Conservation (phyloP, 139 green algal genomes). For the Chlamydomonas eustigma region DNA sequence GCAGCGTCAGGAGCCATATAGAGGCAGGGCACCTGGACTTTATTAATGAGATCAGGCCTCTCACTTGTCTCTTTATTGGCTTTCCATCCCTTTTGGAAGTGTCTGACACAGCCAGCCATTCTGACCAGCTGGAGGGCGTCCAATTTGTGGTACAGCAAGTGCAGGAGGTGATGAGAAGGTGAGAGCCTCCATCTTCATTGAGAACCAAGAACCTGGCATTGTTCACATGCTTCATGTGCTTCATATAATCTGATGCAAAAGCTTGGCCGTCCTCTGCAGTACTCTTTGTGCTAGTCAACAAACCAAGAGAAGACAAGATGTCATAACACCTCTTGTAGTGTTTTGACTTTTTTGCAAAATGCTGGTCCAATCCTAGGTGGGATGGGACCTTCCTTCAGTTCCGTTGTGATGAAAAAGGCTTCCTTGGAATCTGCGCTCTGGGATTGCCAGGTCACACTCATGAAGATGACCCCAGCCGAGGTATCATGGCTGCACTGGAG, state of each 20-base stretch:
- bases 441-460: constrained; percentile 72
- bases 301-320: too few relatives aligned
- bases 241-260: too few relatives aligned
- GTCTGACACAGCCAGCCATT: constrained; percentile 8
- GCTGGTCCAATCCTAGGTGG: too few relatives aligned
- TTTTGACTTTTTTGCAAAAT: too few relatives aligned
- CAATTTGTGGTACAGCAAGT: constrained; percentile 51
- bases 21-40: constrained; percentile 71
- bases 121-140: constrained; percentile 43
- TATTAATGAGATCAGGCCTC: constrained; percentile 72
- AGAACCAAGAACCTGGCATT: too few relatives aligned
- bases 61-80: constrained; percentile 72
- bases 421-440: constrained; percentile 77
- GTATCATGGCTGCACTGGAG: constrained; percentile 49
- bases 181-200: too few relatives aligned
- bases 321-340: too few relatives aligned
- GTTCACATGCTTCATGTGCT: too few relatives aligned
- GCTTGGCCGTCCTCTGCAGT: too few relatives aligned
- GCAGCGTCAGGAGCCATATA: constrained; percentile 60
- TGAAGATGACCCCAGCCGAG: constrained; percentile 56
- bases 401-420: constrained; percentile 86
- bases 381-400: constrained; percentile 77
- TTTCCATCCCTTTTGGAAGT: constrained; percentile 62
- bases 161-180: constrained; percentile 58
- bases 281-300: too few relatives aligned